Evolutionary conservation across 1,284 basidiomycete genomes (phyloP).

Genomic region (Ustilago tritici): DNA sequence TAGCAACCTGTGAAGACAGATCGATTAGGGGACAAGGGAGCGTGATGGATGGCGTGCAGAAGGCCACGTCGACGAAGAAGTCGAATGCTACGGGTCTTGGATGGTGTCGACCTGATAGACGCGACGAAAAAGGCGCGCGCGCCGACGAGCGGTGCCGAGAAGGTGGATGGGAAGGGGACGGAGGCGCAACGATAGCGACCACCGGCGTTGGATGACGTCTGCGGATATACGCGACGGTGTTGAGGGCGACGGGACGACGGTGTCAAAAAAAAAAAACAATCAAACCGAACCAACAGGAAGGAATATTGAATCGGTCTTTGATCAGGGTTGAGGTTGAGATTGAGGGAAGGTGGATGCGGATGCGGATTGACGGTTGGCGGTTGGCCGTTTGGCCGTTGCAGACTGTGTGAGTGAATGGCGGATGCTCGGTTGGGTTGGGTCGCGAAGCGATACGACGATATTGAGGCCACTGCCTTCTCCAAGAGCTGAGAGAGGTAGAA

Average conservation of each 20-base stretch:
- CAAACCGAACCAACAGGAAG: slow-evolving; percentile 10
- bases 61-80: slow-evolving; percentile 16
- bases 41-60: slow-evolving; percentile 1
- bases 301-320: slow-evolving; percentile 32
- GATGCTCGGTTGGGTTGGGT: background rate
- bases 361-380: slow-evolving; percentile 15
- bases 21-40: background rate
- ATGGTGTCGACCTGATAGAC: slow-evolving; percentile 8
- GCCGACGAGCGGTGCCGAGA: slow-evolving; percentile 16
- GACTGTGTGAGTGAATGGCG: background rate
- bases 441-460: slow-evolving; percentile 12
- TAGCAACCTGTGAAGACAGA: background rate
- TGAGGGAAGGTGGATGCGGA: background rate
- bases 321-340: slow-evolving; percentile 17
- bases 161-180: background rate
- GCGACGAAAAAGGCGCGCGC: slow-evolving; percentile 25
- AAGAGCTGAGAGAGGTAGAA: background rate
- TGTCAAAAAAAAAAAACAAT: slow-evolving; percentile 22
- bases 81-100: background rate
- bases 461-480: slow-evolving; percentile 3
- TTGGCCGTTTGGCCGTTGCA: background rate
- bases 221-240: slow-evolving; percentile 7
- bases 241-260: slow-evolving; percentile 14
- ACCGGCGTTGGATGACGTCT: background rate
- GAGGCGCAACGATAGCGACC: slow-evolving; percentile 9